Base-by-base conservation (phyloP, 2,329 filamentous ascomycete genomes). In the Cordyceps pruinosa region DNA sequence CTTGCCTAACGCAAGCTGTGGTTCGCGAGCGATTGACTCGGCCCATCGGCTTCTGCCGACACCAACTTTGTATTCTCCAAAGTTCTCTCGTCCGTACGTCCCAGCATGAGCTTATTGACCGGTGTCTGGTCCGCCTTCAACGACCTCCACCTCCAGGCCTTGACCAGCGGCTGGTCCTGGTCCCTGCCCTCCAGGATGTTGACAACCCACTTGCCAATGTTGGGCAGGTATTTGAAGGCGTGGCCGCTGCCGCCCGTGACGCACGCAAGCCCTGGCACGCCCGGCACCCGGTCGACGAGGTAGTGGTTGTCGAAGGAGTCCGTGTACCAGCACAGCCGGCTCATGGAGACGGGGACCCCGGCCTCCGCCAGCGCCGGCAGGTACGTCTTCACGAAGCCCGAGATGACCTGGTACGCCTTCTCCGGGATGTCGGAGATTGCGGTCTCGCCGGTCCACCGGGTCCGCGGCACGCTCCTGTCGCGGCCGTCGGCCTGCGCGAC, bases 231-330 rank as follows among this genome's bases (percentile, higher is more conserved):
- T 62, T 85, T 86, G 66, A 85, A 86, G 0, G 74, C 83, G 66
- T 86, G 83, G 0, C 84, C 83, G 35, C 76, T 80, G 0, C 84
- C 84, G 1, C 81, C 83, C 0, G 83, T 85, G 2, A 82, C 82
- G 0, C 86, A 73, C 63, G 85, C 79, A 0, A 86, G 64, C 0
- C 77, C 75, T n/a, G 84, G 76, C 75, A 82, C 66, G 76, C 84
- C 13, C 78, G 75, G 58, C 72, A 75, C 30, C 56, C 65, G 56
- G 41, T 70, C 68, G 12, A 70, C 63, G 1, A 70, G 62, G 28
- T 66, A 70, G 56, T 70, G 68, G 50, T 70, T 68, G 45, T 70
- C 67, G 7, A 65, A 68, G 0, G 68, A 66, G 28, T 70, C 69
- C 0, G 67, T 69, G 42, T 69, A 70, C 69, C 69, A 70, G 52